Conservation (phyloP, 306 rosid species). For the Sesbania bispinosa region DNA sequence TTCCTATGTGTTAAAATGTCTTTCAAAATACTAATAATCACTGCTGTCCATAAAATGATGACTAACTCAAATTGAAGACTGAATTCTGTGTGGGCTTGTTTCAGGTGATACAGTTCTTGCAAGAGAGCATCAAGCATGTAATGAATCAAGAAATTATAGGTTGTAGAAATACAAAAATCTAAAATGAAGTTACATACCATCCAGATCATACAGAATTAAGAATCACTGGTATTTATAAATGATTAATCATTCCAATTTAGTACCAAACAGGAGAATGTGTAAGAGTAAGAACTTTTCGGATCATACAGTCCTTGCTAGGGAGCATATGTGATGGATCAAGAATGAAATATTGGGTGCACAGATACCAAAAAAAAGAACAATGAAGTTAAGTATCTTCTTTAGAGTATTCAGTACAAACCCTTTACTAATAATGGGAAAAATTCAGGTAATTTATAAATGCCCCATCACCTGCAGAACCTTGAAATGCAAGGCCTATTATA, state of each 20-base stretch:
- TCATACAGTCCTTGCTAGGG: no score
- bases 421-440: constrained; percentile 43
- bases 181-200: neutral
- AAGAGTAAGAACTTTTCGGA: no score
- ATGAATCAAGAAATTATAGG: no score
- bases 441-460: constrained; percentile 48
- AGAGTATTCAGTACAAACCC: constrained; percentile 35
- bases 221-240: neutral
- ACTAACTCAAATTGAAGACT: no score
- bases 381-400: constrained; percentile 33
- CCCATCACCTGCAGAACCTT: constrained; percentile 27
- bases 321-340: neutral
- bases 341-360: neutral
- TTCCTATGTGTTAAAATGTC: no score
- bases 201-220: neutral
- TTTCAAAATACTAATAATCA: no score
- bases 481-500: constrained; percentile 57
- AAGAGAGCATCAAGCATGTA: no score
- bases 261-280: no score
- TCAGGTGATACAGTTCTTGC: no score
- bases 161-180: neutral
- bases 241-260: neutral
- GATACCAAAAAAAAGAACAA: neutral
- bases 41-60: no score
- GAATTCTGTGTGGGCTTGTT: no score